phyloP scores from a whole-genome alignment of 169 alveolate species.

The Prorocentrum cordatum region DNA sequence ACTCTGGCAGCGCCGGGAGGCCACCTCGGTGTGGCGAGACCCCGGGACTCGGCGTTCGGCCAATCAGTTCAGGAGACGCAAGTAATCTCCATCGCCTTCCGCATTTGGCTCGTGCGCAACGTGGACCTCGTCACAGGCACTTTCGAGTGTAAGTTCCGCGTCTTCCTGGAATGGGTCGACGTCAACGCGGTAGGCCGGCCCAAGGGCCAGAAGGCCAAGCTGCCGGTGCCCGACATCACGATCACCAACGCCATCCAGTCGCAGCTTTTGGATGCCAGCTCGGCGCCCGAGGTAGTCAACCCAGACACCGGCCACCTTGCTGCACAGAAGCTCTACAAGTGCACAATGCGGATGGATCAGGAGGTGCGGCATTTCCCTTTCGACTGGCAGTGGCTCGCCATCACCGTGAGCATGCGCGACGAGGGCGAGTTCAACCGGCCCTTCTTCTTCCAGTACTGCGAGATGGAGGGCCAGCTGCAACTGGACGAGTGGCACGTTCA shows the following conservation, averaged over 20 bases:
- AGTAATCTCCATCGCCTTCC: conserved; percentile 57
- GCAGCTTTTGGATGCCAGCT: too few species aligned
- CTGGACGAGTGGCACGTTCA: conserved; percentile 41
- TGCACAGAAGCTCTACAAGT: background rate
- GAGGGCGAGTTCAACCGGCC: background rate
- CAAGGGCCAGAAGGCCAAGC: conserved; percentile 45
- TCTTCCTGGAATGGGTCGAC: conserved; percentile 58
- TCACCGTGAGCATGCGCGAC: conserved; percentile 21
- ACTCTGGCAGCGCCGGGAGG: too few species aligned
- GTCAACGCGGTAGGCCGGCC: conserved; percentile 17
- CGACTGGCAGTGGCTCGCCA: conserved; percentile 61
- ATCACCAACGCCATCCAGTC: too few species aligned
- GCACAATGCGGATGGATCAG: conserved; percentile 22
- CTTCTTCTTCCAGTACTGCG: conserved; percentile 59
- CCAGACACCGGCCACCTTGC: conserved; percentile 59
- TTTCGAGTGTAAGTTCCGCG: conserved; percentile 57
- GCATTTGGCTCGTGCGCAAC: conserved; percentile 57
- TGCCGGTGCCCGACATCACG: background rate
- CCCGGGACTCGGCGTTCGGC: too few species aligned
- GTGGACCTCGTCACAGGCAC: conserved; percentile 53
- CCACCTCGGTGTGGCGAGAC: too few species aligned
- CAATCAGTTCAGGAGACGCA: too few species aligned
- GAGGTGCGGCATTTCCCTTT: conserved; percentile 53
- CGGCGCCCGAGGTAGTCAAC: conserved; percentile 64
- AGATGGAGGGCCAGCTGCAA: background rate